Evolutionary conservation across 805 yeast genomes (phyloP).

Genomic region (Saccharomycopsis fodiens): DNA sequence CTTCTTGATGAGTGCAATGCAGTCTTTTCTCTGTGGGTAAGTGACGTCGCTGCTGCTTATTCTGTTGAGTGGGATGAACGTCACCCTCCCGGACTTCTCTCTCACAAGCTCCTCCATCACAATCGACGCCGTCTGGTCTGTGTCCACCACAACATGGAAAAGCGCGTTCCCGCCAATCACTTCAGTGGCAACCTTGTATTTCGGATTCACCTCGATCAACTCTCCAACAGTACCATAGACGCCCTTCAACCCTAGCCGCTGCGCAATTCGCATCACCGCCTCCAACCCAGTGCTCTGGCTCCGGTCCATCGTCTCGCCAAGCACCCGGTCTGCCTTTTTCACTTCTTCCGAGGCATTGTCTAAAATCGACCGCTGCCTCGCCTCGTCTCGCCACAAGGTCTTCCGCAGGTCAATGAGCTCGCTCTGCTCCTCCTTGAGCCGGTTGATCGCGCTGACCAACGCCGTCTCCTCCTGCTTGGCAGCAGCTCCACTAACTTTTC

Average conservation of each 20-base stretch:
- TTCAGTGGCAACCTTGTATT: constrained; percentile 80
- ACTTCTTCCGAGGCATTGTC: constrained; percentile 51
- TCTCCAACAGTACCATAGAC: constrained; percentile 87
- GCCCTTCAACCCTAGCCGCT: constrained; percentile 45
- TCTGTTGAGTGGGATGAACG: constrained; percentile 85
- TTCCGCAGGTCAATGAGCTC: constrained; percentile 60
- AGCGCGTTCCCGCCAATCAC: constrained; percentile 82
- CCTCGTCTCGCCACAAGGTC: constrained; percentile 71
- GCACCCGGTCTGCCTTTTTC: constrained; percentile 46
- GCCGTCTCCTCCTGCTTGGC: constrained; percentile 28
- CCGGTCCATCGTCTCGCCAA: constrained; percentile 71
- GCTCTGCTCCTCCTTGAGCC: constrained; percentile 34
- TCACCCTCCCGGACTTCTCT: constrained; percentile 72
- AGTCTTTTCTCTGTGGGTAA: constrained; percentile 57
- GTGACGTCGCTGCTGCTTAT: constrained; percentile 34
- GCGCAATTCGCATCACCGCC: constrained; percentile 57
- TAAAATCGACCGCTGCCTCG: constrained; percentile 48
- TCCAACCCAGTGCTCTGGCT: constrained; percentile 60
- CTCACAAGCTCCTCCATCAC: constrained; percentile 70
- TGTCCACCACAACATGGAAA: constrained; percentile 78
- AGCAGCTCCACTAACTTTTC: constrained; percentile 31
- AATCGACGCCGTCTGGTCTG: constrained; percentile 71
- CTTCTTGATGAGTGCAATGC: constrained; percentile 72
- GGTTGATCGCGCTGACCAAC: constrained; percentile 25
- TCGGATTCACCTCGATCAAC: constrained; percentile 69